phyloP scores from a whole-genome alignment of 2,329 filamentous ascomycete genomes.

The Beauveria sp. region DNA sequence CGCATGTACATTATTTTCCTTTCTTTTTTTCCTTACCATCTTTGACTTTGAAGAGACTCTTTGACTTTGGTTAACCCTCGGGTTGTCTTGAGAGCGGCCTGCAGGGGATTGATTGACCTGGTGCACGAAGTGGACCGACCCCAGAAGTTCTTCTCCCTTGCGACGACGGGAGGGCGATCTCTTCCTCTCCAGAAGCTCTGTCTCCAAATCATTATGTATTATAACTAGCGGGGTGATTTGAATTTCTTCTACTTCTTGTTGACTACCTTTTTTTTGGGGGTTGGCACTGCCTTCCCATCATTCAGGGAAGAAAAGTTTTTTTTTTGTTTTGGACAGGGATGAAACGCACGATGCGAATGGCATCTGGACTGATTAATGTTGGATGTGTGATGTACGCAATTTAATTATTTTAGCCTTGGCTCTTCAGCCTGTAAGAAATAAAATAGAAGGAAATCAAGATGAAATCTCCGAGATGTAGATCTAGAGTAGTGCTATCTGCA shows the following conservation, averaged over 20 bases:
- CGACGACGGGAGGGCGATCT: background rate
- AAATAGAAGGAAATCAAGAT: background rate
- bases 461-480: background rate
- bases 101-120: background rate
- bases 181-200: background rate
- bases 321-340: background rate
- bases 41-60: background rate
- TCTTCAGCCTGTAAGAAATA: background rate
- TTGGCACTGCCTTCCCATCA: background rate
- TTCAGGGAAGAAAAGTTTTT: background rate
- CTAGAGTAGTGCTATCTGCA: too few species aligned
- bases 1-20: conserved; percentile 6
- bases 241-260: conserved; percentile 1
- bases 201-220: background rate
- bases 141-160: background rate
- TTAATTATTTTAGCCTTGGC: background rate
- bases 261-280: background rate
- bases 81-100: background rate
- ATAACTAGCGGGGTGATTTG: background rate
- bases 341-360: background rate
- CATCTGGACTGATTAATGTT: conserved; percentile 10
- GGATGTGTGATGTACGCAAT: conserved; percentile 8
- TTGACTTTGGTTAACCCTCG: background rate
- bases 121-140: background rate
- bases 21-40: background rate